A percentile compares a stretch with the other conserved stretches of the same genome.
Conservation (phyloP, 139 green algal species). For the Chlorella sp. region DNA sequence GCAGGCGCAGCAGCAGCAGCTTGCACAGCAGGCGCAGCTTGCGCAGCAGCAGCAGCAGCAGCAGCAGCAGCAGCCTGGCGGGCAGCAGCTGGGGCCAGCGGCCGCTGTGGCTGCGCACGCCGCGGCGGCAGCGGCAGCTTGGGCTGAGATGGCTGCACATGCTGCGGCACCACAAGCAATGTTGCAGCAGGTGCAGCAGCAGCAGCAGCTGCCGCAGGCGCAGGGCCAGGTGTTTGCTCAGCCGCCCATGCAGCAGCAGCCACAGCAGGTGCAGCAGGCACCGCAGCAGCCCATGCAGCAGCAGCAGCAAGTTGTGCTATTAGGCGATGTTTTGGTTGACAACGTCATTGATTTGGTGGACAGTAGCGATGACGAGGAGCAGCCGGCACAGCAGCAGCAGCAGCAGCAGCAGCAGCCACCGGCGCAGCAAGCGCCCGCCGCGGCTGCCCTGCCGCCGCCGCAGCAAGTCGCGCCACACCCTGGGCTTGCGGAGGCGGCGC, state of each 20-base stretch:
- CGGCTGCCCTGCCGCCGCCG: no score
- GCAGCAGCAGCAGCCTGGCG: background rate
- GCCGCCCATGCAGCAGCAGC: background rate
- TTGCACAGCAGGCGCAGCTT: no score
- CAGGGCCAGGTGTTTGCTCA: background rate
- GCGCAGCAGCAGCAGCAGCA: no score
- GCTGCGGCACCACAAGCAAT: background rate
- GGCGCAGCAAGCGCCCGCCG: no score
- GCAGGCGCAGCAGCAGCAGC: background rate
- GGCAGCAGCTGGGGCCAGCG: background rate
- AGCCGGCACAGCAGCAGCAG: background rate
- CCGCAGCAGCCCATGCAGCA: background rate
- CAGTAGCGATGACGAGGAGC: background rate
- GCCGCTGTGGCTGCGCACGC: background rate
- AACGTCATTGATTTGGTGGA: background rate
- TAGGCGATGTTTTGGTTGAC: background rate
- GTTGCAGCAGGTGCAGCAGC: background rate
- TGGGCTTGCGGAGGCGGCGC: no score
- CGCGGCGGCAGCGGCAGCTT: no score
- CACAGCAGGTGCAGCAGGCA: background rate
- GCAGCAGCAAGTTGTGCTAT: background rate
- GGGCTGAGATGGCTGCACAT: no score
- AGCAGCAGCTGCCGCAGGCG: background rate
- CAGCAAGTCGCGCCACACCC: no score
- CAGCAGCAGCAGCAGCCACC: background rate